Conservation (phyloP, 1,139 yeast species). For the Saccharomyces hybrid region DNA sequence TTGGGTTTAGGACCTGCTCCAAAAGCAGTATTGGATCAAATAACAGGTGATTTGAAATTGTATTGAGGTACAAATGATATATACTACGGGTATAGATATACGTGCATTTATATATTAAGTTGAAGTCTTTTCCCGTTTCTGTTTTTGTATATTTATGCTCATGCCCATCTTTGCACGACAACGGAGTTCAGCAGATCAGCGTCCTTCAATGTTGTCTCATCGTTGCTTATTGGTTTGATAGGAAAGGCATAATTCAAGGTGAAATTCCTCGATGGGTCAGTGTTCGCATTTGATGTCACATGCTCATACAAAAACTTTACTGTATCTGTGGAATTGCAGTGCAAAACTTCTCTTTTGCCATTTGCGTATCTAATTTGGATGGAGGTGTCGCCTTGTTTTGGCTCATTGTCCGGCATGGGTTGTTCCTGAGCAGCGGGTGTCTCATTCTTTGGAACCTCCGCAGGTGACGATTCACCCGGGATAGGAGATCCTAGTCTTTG, state of each 20-base stretch:
- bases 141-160: not conserved
- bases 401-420: conserved; percentile 24
- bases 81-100: not conserved
- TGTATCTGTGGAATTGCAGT: conserved; percentile 58
- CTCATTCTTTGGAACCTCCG: conserved; percentile 8
- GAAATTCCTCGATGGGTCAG: conserved; percentile 45
- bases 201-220: conserved; percentile 51
- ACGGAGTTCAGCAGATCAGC: conserved; percentile 80
- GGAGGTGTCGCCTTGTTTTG: conserved; percentile 57
- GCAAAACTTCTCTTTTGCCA: conserved; percentile 62
- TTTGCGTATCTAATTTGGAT: conserved; percentile 83
- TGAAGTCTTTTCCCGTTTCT: not conserved
- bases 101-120: conserved; percentile 1
- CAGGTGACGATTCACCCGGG: conserved; percentile 48
- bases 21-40: conserved; percentile 66
- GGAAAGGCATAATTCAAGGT: conserved; percentile 80
- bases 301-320: conserved; percentile 65
- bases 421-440: conserved; percentile 9
- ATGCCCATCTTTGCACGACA: conserved; percentile 77
- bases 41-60: conserved; percentile 71
- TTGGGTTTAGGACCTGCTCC: conserved; percentile 97
- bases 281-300: conserved; percentile 42
- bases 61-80: conserved; percentile 38
- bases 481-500: conserved; percentile 85
- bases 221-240: conserved; percentile 60